phyloP scores from a whole-genome alignment of 2,329 filamentous ascomycete genomes.

The Tolypocladium cylindrosporum region DNA sequence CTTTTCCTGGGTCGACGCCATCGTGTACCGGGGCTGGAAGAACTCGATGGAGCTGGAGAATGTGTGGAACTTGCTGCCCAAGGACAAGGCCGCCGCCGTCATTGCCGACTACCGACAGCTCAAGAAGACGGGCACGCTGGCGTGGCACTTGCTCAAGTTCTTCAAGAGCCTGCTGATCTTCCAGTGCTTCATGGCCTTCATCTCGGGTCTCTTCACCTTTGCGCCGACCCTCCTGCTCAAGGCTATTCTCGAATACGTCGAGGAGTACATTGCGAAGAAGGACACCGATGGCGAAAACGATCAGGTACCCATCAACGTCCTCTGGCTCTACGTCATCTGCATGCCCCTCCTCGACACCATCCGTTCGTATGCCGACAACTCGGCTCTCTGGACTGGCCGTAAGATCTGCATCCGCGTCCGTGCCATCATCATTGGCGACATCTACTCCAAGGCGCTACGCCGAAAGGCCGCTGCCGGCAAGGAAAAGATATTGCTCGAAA shows the following conservation, averaged over 20 bases:
- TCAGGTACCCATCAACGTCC: conserved; percentile 68
- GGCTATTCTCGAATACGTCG: conserved; percentile 88
- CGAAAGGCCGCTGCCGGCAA: conserved; percentile 74
- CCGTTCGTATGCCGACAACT: conserved; percentile 73
- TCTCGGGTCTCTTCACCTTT: conserved; percentile 79
- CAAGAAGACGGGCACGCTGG: conserved; percentile 70
- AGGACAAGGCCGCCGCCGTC: conserved; percentile 76
- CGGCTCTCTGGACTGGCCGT: conserved; percentile 85
- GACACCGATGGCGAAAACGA: conserved; percentile 26
- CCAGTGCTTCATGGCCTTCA: conserved; percentile 70
- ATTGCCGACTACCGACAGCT: conserved; percentile 75
- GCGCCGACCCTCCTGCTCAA: conserved; percentile 84
- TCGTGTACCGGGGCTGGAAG: conserved; percentile 83
- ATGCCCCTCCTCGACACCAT: conserved; percentile 75
- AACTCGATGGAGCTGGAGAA: conserved; percentile 72
- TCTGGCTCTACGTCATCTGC: conserved; percentile 92
- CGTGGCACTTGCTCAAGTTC: conserved; percentile 72
- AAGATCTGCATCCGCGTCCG: conserved; percentile 89
- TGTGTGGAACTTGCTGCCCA: conserved; percentile 85
- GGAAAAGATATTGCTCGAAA: conserved; percentile 61
- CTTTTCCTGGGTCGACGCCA: conserved; percentile 82
- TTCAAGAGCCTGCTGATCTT: conserved; percentile 68
- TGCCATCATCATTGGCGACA: conserved; percentile 92
- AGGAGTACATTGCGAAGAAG: conserved; percentile 39
- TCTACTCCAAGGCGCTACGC: conserved; percentile 90